A percentile compares a stretch with the other conserved stretches of the same genome.
These are phyloP conservation scores for Sarocladiaceae sp. DNA, from an alignment of 2,329 filamentous ascomycete species.

Conservation along the genomic window DNA sequence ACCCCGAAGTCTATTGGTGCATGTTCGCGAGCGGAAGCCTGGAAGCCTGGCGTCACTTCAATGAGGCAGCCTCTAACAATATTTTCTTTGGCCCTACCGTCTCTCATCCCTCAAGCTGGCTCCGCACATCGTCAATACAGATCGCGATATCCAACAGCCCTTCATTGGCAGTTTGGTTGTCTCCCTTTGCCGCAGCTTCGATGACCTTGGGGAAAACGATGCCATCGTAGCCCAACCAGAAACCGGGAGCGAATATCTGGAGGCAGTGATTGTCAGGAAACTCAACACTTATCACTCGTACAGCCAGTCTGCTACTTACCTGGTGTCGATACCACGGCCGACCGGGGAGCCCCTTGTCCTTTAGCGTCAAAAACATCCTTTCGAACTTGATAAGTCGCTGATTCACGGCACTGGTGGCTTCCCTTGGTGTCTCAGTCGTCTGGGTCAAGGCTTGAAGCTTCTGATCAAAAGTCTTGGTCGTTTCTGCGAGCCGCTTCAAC, in stretches of 20 bases:
- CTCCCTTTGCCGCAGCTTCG: neutral
- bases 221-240: slow-evolving; percentile 5
- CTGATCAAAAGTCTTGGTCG: neutral
- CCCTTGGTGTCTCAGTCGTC: neutral
- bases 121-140: neutral
- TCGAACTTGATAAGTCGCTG: neutral
- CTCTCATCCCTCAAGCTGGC: neutral
- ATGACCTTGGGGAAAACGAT: neutral
- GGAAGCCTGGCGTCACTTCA: too few relatives aligned
- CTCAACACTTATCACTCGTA: neutral
- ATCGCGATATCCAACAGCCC: neutral
- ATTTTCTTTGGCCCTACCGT: too few relatives aligned
- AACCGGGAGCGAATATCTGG: slow-evolving; percentile 4
- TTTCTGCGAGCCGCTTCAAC: neutral
- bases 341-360: neutral
- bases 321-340: slow-evolving; percentile 5
- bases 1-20: too few relatives aligned
- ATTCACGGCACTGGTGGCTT: neutral
- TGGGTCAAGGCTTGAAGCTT: neutral
- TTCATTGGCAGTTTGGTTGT: neutral
- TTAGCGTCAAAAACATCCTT: neutral
- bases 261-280: neutral
- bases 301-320: neutral
- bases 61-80: too few relatives aligned
- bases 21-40: too few relatives aligned